Percentiles rank a stretch among this genome's conserved stretches.
Conservation (phyloP, 2,329 filamentous ascomycete genomes). For the Aspergillus proliferans region DNA sequence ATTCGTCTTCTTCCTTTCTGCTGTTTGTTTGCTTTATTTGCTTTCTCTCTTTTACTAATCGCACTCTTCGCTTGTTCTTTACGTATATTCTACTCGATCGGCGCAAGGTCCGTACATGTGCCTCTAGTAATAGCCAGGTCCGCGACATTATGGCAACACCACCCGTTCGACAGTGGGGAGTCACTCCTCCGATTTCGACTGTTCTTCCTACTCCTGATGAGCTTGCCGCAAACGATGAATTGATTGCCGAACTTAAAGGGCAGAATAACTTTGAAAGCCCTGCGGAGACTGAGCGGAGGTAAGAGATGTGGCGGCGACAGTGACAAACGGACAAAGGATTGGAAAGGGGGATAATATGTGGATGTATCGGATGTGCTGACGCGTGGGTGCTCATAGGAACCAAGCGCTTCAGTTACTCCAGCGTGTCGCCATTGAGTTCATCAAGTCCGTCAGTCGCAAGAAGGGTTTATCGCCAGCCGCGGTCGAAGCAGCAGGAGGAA, state of each 20-base stretch:
- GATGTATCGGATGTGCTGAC: conserved; percentile 7
- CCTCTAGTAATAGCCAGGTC: not conserved
- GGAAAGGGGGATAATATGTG: not conserved
- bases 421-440: conserved; percentile 76
- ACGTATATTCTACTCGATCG: not conserved
- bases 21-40: conserved; percentile 1
- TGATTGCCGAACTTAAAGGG: conserved; percentile 75
- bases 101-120: not conserved
- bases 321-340: not conserved
- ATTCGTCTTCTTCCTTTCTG: conserved; percentile 2
- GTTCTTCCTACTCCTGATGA: conserved; percentile 71
- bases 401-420: conserved; percentile 71
- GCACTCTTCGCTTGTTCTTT: not conserved
- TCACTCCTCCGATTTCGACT: conserved; percentile 77
- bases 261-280: conserved; percentile 89
- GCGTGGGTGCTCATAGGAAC: conserved; percentile 44
- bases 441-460: conserved; percentile 68
- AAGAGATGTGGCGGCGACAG: conserved; percentile 8
- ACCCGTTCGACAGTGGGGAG: conserved; percentile 54
- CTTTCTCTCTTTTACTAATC: not conserved
- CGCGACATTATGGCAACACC: conserved; percentile 29
- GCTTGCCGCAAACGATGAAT: conserved; percentile 65
- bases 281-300: conserved; percentile 79
- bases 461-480: conserved; percentile 70
- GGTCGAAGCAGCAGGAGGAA: conserved; percentile 77